Evolutionary conservation across 2,329 filamentous ascomycete species (phyloP).

Genomic region (Phaeosphaeriaceae sp.): DNA sequence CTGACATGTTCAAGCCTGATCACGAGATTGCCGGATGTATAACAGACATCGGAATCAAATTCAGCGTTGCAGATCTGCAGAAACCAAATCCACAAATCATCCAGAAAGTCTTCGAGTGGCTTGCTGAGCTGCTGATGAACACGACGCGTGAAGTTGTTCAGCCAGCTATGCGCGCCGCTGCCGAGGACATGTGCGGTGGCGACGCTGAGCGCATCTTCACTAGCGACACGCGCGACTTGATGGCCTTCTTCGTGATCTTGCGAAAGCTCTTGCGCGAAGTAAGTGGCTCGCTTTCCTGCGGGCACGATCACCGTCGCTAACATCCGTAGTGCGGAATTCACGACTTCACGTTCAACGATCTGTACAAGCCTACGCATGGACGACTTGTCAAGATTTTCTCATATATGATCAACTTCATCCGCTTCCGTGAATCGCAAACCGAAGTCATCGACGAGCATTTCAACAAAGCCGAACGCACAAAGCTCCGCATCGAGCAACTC

Average conservation of each 20-base stretch:
- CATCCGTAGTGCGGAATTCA: conserved; percentile 77
- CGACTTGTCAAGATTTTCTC: conserved; percentile 95
- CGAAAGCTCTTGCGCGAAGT: conserved; percentile 77
- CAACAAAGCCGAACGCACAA: conserved; percentile 87
- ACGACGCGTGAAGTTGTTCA: conserved; percentile 91
- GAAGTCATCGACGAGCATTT: conserved; percentile 90
- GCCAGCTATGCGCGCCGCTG: conserved; percentile 91
- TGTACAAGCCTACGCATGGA: conserved; percentile 89
- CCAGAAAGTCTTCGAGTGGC: conserved; percentile 98
- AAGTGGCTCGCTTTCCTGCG: conserved; percentile 8
- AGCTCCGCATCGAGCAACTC: conserved; percentile 84
- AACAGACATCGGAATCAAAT: conserved; percentile 92
- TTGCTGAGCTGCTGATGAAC: conserved; percentile 92
- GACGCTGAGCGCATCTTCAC: conserved; percentile 81
- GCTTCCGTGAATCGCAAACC: conserved; percentile 93
- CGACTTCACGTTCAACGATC: conserved; percentile 91
- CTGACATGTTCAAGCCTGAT: conserved; percentile 59
- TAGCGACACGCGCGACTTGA: conserved; percentile 87
- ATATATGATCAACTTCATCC: conserved; percentile 98
- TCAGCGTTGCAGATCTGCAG: conserved; percentile 84
- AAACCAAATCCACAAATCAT: conserved; percentile 95
- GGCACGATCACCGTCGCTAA: conserved; percentile 13
- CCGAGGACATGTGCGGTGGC: conserved; percentile 85
- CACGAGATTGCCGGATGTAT: conserved; percentile 95
- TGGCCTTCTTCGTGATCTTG: conserved; percentile 92